These are phyloP conservation scores for Aspergillus ustus DNA, from an alignment of 2,329 filamentous ascomycete species.

Conservation along the genomic window DNA sequence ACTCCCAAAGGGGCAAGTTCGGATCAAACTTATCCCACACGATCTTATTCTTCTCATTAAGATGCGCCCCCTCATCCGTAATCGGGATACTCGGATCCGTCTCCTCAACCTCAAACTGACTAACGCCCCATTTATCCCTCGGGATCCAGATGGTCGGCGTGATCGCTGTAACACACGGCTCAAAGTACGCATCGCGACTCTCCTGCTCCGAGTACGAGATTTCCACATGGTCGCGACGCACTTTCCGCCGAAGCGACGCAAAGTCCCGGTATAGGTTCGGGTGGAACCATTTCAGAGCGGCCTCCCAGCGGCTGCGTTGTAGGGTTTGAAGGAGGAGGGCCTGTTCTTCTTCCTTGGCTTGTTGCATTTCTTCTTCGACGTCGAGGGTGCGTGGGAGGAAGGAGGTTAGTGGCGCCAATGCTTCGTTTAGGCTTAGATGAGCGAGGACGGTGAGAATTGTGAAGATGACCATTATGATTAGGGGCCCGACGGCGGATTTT, in stretches of 20 bases:
- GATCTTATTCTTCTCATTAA: constrained; percentile 72
- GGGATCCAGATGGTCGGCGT: constrained; percentile 81
- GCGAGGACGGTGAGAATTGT: constrained; percentile 75
- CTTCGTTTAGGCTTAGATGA: constrained; percentile 62
- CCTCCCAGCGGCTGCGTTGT: constrained; percentile 19
- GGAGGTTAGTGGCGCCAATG: constrained; percentile 53
- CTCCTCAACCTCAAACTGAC: constrained; percentile 74
- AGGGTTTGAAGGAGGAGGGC: neutral
- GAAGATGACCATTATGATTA: constrained; percentile 77
- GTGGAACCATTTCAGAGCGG: constrained; percentile 58
- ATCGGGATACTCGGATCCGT: constrained; percentile 74
- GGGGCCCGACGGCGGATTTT: constrained; percentile 64
- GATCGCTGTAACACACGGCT: constrained; percentile 68
- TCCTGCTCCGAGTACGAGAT: constrained; percentile 66
- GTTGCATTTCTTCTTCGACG: constrained; percentile 56
- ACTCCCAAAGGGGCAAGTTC: constrained; percentile 60
- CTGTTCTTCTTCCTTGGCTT: constrained; percentile 39
- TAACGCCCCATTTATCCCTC: constrained; percentile 73
- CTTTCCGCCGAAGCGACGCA: constrained; percentile 68
- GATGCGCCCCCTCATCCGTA: constrained; percentile 73
- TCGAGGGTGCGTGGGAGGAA: constrained; percentile 74
- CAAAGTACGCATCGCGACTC: constrained; percentile 70
- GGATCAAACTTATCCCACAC: constrained; percentile 63
- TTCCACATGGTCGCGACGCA: constrained; percentile 62
- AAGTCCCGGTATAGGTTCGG: constrained; percentile 80